Base-by-base conservation (phyloP, 2,329 filamentous ascomycete species). In the Pseudocercospora fuligena region DNA sequence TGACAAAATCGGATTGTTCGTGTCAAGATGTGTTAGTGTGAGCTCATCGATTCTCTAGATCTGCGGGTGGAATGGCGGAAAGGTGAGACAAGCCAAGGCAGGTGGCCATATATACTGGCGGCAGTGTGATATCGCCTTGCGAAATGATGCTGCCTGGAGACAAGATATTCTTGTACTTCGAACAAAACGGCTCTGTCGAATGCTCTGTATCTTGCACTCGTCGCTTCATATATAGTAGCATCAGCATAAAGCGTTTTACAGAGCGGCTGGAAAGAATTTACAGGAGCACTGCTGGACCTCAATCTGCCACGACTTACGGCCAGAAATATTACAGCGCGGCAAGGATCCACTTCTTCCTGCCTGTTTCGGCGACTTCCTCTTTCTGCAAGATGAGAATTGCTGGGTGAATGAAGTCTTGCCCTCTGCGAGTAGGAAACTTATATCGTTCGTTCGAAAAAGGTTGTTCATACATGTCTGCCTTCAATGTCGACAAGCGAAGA, bases 11-110 rank as follows among this genome's bases (percentile, higher is more conserved):
- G 27, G 53, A 16, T 7, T 49, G 49, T 61, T 47, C 36, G 33
- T 47, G 57, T 43, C 57, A 27, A 40, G n/a, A 27, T 27, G 46
- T 62, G 56, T 58, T 53, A 27, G 46, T 54, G 56, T 58, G 56
- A 58, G 56, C 56, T 58, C 56, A 58, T 58, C 56, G 56, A 25
- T n/a, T 31, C 51, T 33, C 51, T 29, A 8, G 51, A 56, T 31
- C 51, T 31, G 51, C 51, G 27, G 51, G 23, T 27, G 23, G 51
- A 27, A 31, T 14, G 19, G 19, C 19, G 23, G 47, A 25, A 21
- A 11, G 23, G 47, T 43, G 40, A 43, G 40, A 43, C 40, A 43
- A 16, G 3, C 16, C n/a, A n/a, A n/a, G 40, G 16, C 40, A 5
- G 8, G 40, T 43, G 40, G 40, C 40, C 40, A 43, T 43, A 43